Evolutionary conservation across 129 eudicot species (phyloP).

Genomic region (Helianthus annuus): HanXRQr2.0-SUNRISE NC_035445.2:165823325-165823824

Average conservation of each 20-base stretch:
- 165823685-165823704: conserved; percentile 73
- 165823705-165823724: conserved; percentile 82
- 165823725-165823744: conserved; percentile 95
- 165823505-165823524: conserved; percentile 13
- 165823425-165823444: not conserved
- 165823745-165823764: conserved; percentile 68
- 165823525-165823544: not conserved
- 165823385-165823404: too few species aligned
- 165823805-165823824: conserved; percentile 85
- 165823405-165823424: too few species aligned
- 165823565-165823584: conserved; percentile 43
- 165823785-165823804: conserved; percentile 82
- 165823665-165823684: conserved; percentile 42
- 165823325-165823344: too few species aligned
- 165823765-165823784: conserved; percentile 74
- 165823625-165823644: conserved; percentile 42
- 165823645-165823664: conserved; percentile 49
- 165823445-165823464: not conserved
- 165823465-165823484: conserved; percentile 8
- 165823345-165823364: too few species aligned
- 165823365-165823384: too few species aligned
- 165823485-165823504: conserved; percentile 23
- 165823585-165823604: conserved; percentile 52
- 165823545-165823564: not conserved
- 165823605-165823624: conserved; percentile 50